Conservation (phyloP, 441 rosid species). For the Viola pubescens region DNA sequence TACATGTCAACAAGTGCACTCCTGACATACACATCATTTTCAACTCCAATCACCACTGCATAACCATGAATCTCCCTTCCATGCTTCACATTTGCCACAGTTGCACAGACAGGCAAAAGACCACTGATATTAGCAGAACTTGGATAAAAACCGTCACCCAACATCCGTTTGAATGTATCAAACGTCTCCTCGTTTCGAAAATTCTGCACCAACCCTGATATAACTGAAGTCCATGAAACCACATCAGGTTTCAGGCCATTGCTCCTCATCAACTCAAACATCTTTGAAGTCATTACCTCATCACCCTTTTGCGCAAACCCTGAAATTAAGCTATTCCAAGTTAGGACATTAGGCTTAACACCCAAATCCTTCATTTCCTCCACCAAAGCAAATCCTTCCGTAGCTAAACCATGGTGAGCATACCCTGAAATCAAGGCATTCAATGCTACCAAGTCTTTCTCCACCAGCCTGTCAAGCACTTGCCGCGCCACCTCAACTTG, state of each 20-base stretch:
- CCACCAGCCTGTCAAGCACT: constrained; percentile 38
- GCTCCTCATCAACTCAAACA: constrained; percentile 41
- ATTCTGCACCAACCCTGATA: constrained; percentile 71
- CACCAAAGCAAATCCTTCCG: constrained; percentile 50
- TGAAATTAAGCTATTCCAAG: constrained; percentile 60
- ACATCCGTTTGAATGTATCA: constrained; percentile 48
- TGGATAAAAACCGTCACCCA: constrained; percentile 42
- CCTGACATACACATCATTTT: constrained; percentile 44
- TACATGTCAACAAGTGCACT: constrained; percentile 77
- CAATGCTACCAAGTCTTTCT: constrained; percentile 54
- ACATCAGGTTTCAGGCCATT: constrained; percentile 58
- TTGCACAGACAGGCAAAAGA: constrained; percentile 67
- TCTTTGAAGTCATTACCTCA: constrained; percentile 31
- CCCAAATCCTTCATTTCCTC: constrained; percentile 32
- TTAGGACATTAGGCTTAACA: constrained; percentile 47
- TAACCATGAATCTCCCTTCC: constrained; percentile 72
- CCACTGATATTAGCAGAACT: constrained; percentile 56
- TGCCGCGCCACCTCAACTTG: constrained; percentile 34
- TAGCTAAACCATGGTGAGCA: constrained; percentile 36
- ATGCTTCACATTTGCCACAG: constrained; percentile 29
- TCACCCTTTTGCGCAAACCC: constrained; percentile 61
- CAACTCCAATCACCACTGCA: constrained; percentile 53
- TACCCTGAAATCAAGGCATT: constrained; percentile 74
- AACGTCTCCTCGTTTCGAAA: constrained; percentile 44
- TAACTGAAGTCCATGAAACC: constrained; percentile 70